A percentile compares a stretch with the other conserved stretches of the same genome.
phyloP scores from a whole-genome alignment of 1,284 basidiomycete species.

The Trametes versicolor region DNA sequence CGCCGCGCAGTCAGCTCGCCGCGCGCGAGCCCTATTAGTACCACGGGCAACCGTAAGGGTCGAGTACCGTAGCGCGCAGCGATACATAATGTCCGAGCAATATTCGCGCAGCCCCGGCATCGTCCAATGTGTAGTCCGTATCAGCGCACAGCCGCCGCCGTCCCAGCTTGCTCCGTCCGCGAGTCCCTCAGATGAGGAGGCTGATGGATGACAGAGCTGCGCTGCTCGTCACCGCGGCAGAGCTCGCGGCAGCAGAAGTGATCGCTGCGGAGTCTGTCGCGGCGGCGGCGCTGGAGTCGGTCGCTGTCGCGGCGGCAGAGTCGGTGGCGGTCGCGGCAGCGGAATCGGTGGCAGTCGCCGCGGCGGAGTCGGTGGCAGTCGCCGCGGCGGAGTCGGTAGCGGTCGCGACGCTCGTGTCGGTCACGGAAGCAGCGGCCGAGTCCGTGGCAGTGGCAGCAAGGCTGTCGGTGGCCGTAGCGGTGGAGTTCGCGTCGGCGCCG shows the following conservation, averaged over 20 bases:
- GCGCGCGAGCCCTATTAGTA: slow-evolving; percentile 4
- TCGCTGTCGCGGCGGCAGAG: slow-evolving; percentile 19
- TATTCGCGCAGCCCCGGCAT: slow-evolving; percentile 8
- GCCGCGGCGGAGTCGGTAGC: slow-evolving; percentile 15
- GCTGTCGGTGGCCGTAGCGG: slow-evolving; percentile 14
- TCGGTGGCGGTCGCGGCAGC: slow-evolving; percentile 19
- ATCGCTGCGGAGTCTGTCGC: slow-evolving; percentile 15
- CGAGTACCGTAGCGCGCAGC: slow-evolving; percentile 3
- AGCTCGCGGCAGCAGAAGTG: slow-evolving; percentile 10
- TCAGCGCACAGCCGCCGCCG: neutral
- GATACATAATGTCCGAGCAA: slow-evolving; percentile 10
- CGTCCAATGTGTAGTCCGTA: slow-evolving; percentile 3
- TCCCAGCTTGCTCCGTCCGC: neutral
- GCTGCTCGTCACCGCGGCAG: slow-evolving; percentile 16
- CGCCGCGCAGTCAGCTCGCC: slow-evolving; percentile 8
- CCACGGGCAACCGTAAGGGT: slow-evolving; percentile 3
- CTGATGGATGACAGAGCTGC: slow-evolving; percentile 15
- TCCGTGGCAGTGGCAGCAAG: slow-evolving; percentile 19
- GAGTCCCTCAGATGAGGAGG: neutral
- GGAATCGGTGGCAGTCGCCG: neutral
- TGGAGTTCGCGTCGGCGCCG: neutral
- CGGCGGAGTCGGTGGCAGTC: slow-evolving; percentile 6
- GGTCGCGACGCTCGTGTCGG: slow-evolving; percentile 9
- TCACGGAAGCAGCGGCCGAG: slow-evolving; percentile 14
- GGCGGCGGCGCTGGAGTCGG: slow-evolving; percentile 10